Evolutionary conservation across 768 basidiomycete genomes (phyloP).

Genomic region (Phanerochaete carnosa): DNA sequence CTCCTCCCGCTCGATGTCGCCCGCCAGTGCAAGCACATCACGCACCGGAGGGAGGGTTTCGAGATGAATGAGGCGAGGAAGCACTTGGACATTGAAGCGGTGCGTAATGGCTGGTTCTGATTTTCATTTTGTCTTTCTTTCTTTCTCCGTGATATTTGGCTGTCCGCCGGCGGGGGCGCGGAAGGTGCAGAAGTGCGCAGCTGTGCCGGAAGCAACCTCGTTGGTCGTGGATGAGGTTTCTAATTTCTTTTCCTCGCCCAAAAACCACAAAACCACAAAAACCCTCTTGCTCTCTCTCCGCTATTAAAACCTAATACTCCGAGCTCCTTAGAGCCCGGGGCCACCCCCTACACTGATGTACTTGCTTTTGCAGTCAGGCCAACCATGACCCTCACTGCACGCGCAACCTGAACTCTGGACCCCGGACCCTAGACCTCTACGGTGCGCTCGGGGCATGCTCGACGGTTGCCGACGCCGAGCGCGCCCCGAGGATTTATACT

Average conservation of each 20-base stretch:
- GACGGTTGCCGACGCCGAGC: neutral
- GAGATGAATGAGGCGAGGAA: neutral
- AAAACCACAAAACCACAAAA: neutral
- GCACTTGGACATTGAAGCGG: neutral
- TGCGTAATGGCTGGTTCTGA: neutral
- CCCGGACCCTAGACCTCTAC: neutral
- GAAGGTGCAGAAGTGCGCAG: neutral
- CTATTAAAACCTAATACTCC: slow-evolving; percentile 1
- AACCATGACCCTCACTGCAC: neutral
- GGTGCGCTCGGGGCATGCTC: neutral
- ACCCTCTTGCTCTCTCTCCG: neutral
- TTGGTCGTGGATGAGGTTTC: neutral
- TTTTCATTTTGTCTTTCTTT: neutral
- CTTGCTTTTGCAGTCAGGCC: neutral
- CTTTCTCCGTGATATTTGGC: neutral
- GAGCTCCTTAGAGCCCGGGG: neutral
- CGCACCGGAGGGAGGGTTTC: neutral
- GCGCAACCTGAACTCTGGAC: neutral
- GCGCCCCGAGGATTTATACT: neutral
- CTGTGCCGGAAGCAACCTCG: neutral
- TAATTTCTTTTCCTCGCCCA: neutral
- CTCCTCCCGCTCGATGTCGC: slow-evolving; percentile 5
- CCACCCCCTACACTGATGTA: neutral
- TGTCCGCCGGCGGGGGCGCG: neutral
- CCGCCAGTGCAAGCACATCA: neutral